phyloP scores from a whole-genome alignment of 2,329 filamentous ascomycete species.

The Tolypocladium cylindrosporum region DNA sequence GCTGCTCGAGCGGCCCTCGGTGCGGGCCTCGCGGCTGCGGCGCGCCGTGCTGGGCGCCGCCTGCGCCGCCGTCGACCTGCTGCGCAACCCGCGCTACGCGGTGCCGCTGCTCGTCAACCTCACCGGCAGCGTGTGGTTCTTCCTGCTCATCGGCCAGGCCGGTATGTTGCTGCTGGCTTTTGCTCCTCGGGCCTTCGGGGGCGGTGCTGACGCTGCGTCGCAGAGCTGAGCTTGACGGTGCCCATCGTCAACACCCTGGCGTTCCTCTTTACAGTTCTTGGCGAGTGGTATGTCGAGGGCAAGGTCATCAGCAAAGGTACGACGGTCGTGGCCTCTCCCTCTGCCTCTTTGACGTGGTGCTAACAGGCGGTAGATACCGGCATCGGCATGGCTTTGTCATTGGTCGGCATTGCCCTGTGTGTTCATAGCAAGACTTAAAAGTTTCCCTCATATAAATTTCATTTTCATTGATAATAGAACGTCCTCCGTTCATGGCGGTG shows the following conservation, averaged over 20 bases:
- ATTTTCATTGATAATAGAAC: not conserved
- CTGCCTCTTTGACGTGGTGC: not conserved
- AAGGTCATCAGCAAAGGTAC: slow-evolving; percentile 79
- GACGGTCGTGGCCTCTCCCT: not conserved
- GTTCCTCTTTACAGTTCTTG: slow-evolving; percentile 90
- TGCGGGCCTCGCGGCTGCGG: slow-evolving; percentile 50
- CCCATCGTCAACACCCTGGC: slow-evolving; percentile 91
- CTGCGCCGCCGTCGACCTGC: slow-evolving; percentile 67
- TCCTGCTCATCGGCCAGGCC: slow-evolving; percentile 82
- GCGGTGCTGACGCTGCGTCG: not conserved
- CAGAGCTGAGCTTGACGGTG: slow-evolving; percentile 85
- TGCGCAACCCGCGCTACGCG: slow-evolving; percentile 75
- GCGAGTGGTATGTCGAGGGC: slow-evolving; percentile 88
- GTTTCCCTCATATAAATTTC: not conserved
- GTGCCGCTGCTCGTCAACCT: slow-evolving; percentile 78
- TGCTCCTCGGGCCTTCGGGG: not conserved
- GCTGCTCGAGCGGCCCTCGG: slow-evolving; percentile 37
- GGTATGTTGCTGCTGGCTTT: slow-evolving; percentile 43
- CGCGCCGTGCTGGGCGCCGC: slow-evolving; percentile 53
- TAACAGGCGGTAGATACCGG: slow-evolving; percentile 54
- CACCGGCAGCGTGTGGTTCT: slow-evolving; percentile 94
- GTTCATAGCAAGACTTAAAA: slow-evolving; percentile 53
- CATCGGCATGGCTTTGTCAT: slow-evolving; percentile 69
- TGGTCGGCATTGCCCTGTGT: slow-evolving; percentile 74
- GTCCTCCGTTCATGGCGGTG: too few relatives aligned